A percentile compares a stretch with the other conserved stretches of the same genome.
phyloP scores from a whole-genome alignment of 1,284 basidiomycete species.

The Apiotrichum porosum region DNA sequence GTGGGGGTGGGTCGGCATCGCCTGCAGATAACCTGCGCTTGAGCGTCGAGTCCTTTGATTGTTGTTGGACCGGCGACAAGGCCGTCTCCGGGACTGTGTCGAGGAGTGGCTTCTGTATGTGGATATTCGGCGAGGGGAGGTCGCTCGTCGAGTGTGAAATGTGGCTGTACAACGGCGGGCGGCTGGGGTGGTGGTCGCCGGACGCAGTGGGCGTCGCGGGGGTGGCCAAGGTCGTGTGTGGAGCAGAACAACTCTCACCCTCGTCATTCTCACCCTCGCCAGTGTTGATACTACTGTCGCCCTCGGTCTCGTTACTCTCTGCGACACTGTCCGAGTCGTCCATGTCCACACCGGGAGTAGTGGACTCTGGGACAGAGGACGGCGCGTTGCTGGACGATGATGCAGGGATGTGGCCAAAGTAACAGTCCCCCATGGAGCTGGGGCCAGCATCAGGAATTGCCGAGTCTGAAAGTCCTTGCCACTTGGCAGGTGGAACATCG shows the following conservation, averaged over 20 bases:
- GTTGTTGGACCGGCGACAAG: background rate
- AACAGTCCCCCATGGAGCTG: too few relatives aligned
- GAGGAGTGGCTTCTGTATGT: slow-evolving; percentile 13
- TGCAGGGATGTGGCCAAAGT: too few relatives aligned
- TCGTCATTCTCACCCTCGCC: too few relatives aligned
- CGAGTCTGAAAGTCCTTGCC: too few relatives aligned
- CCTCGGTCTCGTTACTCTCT: background rate
- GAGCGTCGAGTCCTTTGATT: background rate
- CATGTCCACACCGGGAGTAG: too few relatives aligned
- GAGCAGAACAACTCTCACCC: too few relatives aligned
- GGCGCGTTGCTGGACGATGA: background rate
- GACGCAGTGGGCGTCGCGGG: slow-evolving; percentile 1
- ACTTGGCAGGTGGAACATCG: too few relatives aligned
- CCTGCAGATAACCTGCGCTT: slow-evolving; percentile 50
- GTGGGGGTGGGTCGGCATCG: slow-evolving; percentile 45
- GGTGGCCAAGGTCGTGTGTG: slow-evolving; percentile 4
- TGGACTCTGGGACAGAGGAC: background rate
- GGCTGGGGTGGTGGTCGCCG: slow-evolving; percentile 7
- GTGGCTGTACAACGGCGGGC: slow-evolving; percentile 59
- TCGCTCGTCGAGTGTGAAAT: slow-evolving; percentile 60
- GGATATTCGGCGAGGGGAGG: slow-evolving; percentile 28
- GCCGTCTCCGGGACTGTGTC: slow-evolving; percentile 15
- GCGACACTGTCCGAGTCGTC: slow-evolving; percentile 1
- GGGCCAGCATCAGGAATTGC: too few relatives aligned
- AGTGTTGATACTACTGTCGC: background rate